Evolutionary conservation across 306 rosid genomes (phyloP), one percentile per base, ranked within the genome.

Genomic region (Quercus bicolor): DNA sequence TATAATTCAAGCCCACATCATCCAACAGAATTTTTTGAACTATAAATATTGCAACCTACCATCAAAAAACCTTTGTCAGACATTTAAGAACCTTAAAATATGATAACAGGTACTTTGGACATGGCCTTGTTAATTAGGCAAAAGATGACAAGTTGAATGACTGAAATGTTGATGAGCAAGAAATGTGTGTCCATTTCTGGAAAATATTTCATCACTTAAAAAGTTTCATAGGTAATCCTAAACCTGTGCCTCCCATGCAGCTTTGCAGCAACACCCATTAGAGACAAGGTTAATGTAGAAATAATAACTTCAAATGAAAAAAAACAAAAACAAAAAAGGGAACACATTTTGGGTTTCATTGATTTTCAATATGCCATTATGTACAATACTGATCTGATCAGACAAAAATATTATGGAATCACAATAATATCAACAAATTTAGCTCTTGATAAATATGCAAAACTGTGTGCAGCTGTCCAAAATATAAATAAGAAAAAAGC

Each of bases 21-120:
- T 94, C 94, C 82, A 89, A 81, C 75, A 94, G 70, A 85, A 91
- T 87, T 61, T 89, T 92, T 65, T 89, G 96, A 68, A 94, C 87
- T 57, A 92, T 89, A 76, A 88, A 90, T 20, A 93, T 89, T 19
- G 97, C 93, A 73, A 94, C 97, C 97, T 92, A 81, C 77, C 84
- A 53, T 29, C 26, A 74, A 28, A 72, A 12, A 80, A 68, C 56
- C n/a, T n/a, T 72, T 66, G 82, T 88, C 77, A 88, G 81, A 70
- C 71, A 53, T 73, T 45, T n/a, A 77, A 65, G 57, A 74, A 78
- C 78, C 57, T 73, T 60, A 69, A 61, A 72, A 45, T 66, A 70
- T 53, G 80, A 73, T 37, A 24, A 45, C 21, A 64, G 40, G 75
- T 23, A 60, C 13, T 29, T 5, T 48, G 18, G 33, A 68, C 59